These are phyloP conservation scores for Priceomyces castillae DNA, from an alignment of 805 yeast species.

Conservation along the genomic window DNA sequence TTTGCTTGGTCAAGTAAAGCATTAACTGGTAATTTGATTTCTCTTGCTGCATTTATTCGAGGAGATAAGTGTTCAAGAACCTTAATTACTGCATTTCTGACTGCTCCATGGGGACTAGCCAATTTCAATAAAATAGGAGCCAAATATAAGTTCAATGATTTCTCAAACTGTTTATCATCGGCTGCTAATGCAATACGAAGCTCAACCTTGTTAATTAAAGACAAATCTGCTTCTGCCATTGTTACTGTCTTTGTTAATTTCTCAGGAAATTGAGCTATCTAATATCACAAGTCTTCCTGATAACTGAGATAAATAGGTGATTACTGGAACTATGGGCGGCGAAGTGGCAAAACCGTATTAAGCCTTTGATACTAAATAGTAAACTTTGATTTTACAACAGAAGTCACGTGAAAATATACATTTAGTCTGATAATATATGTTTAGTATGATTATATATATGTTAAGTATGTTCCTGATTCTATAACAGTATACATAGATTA, in stretches of 20 bases:
- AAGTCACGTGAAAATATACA: background rate
- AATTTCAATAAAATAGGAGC: slow-evolving; percentile 78
- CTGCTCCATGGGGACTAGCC: slow-evolving; percentile 64
- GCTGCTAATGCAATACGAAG: slow-evolving; percentile 75
- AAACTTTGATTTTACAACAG: background rate
- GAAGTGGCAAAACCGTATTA: background rate
- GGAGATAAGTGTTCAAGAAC: slow-evolving; percentile 66
- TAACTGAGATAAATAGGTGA: background rate
- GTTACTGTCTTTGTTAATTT: background rate
- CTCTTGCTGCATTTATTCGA: slow-evolving; percentile 55
- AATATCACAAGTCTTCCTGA: background rate
- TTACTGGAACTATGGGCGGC: background rate
- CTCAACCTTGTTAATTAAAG: slow-evolving; percentile 74
- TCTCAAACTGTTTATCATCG: slow-evolving; percentile 60
- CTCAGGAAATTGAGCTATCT: background rate
- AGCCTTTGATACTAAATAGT: background rate
- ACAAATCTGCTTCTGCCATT: slow-evolving; percentile 49
- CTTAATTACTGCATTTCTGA: slow-evolving; percentile 64
- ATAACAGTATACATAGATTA: slow-evolving; percentile 3
- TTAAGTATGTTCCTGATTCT: background rate
- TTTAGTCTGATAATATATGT: no score
- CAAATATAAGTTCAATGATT: slow-evolving; percentile 58
- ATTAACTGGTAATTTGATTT: slow-evolving; percentile 60
- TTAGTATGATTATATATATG: background rate
- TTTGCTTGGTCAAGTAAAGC: slow-evolving; percentile 64